Conservation (phyloP, 805 yeast genomes). For the Starmerella bacillaris region DNA sequence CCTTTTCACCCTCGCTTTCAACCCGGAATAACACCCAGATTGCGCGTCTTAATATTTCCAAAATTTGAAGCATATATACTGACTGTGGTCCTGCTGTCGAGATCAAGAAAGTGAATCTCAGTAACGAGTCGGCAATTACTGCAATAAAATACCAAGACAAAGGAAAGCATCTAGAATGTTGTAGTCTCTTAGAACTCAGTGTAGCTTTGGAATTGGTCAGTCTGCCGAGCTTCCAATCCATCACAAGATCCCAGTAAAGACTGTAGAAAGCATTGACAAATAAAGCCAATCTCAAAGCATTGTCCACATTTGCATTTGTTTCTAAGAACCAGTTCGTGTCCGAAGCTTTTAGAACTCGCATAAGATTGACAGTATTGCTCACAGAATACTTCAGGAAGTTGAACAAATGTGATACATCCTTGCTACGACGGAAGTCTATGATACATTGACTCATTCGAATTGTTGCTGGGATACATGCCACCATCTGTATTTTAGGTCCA, state of each 20-base stretch:
- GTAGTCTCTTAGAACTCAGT: conserved; percentile 32
- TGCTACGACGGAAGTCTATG: conserved; percentile 40
- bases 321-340: conserved; percentile 2
- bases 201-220: not conserved
- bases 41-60: conserved; percentile 73
- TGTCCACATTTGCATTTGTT: conserved; percentile 1
- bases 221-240: conserved; percentile 50
- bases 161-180: conserved; percentile 18
- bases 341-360: conserved; percentile 7
- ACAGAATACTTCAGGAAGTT: conserved; percentile 53
- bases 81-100: conserved; percentile 40
- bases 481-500: conserved; percentile 17
- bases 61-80: conserved; percentile 43
- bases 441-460: conserved; percentile 72
- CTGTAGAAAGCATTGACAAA: conserved; percentile 58
- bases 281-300: conserved; percentile 25
- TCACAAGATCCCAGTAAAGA: conserved; percentile 71
- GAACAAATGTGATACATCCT: conserved; percentile 38
- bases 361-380: conserved; percentile 12
- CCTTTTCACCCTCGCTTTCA: conserved; percentile 40
- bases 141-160: conserved; percentile 35
- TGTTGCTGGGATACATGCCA: conserved; percentile 39
- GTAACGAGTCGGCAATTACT: conserved; percentile 38
- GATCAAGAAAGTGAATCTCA: conserved; percentile 65
- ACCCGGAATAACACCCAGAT: conserved; percentile 75